Percentiles rank a stretch among this genome's conserved stretches.
These are phyloP conservation scores for Cubamyces lactineus DNA, from an alignment of 768 basidiomycete species.

Conservation along the genomic window DNA sequence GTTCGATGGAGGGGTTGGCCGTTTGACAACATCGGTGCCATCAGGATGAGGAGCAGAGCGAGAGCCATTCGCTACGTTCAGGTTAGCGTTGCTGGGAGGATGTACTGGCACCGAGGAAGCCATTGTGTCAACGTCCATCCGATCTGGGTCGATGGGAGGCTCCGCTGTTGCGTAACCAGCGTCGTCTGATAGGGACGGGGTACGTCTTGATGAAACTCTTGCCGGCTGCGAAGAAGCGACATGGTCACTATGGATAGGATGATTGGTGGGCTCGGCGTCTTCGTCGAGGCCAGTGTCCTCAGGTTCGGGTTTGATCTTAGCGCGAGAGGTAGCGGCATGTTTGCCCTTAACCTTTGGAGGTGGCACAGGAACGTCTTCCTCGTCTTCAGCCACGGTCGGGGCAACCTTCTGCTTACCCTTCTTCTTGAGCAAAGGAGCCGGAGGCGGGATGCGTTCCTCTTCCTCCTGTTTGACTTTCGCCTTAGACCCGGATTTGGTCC, in stretches of 20 bases:
- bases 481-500: slow-evolving; percentile 19
- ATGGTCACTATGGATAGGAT: not conserved
- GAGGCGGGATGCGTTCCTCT: slow-evolving; percentile 10
- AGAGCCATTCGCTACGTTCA: not conserved
- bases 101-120: not conserved
- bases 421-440: slow-evolving; percentile 11
- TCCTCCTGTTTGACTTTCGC: slow-evolving; percentile 22
- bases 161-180: slow-evolving; percentile 34
- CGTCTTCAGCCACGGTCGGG: slow-evolving; percentile 6
- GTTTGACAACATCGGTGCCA: not conserved
- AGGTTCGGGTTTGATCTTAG: slow-evolving; percentile 25
- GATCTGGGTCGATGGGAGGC: slow-evolving; percentile 20
- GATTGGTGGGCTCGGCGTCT: not conserved
- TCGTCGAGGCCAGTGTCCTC: slow-evolving; percentile 17
- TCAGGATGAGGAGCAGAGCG: not conserved
- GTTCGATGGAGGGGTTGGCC: slow-evolving; percentile 8
- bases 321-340: slow-evolving; percentile 8
- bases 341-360: slow-evolving; percentile 19
- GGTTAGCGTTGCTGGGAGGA: no score
- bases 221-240: not conserved
- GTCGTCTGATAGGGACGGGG: slow-evolving; percentile 30
- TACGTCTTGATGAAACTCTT: slow-evolving; percentile 15
- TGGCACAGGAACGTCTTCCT: slow-evolving; percentile 17
- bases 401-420: slow-evolving; percentile 20
- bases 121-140: slow-evolving; percentile 19